Conservation (phyloP, 345 rosid genomes). For the Eucalyptus tenuipes region DNA sequence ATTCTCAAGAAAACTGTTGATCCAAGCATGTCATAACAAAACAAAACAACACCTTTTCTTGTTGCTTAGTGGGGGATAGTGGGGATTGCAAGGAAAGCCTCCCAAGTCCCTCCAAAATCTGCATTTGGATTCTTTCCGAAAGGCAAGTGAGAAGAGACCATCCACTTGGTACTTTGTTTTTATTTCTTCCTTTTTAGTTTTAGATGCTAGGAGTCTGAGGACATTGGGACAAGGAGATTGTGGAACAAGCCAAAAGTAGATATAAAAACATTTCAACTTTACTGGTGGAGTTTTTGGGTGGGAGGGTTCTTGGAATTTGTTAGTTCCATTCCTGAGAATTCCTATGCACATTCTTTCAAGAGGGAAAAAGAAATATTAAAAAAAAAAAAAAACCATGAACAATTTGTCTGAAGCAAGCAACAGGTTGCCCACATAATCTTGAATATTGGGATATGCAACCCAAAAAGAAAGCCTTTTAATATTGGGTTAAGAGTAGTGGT, state of each 20-base stretch:
- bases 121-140: constrained; percentile 9
- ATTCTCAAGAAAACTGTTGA: constrained; percentile 7
- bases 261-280: neutral
- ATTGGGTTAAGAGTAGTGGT: neutral
- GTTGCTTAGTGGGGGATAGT: constrained; percentile 37
- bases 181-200: neutral
- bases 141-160: neutral
- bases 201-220: neutral
- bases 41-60: constrained; percentile 17
- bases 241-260: neutral
- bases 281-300: neutral
- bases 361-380: neutral
- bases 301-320: neutral
- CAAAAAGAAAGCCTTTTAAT: neutral
- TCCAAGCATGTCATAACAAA: constrained; percentile 40
- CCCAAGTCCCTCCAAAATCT: constrained; percentile 19
- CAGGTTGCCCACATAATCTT: neutral
- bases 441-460: neutral
- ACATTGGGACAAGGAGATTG: neutral
- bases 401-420: neutral
- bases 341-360: neutral
- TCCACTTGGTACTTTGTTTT: neutral
- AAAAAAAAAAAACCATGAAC: no score
- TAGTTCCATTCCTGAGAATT: neutral
- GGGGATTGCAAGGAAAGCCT: constrained; percentile 23